Percentiles rank a stretch among this genome's conserved stretches.
Evolutionary conservation across 2,329 filamentous ascomycete species (phyloP).

Genomic region (Cercospora zeina): DNA sequence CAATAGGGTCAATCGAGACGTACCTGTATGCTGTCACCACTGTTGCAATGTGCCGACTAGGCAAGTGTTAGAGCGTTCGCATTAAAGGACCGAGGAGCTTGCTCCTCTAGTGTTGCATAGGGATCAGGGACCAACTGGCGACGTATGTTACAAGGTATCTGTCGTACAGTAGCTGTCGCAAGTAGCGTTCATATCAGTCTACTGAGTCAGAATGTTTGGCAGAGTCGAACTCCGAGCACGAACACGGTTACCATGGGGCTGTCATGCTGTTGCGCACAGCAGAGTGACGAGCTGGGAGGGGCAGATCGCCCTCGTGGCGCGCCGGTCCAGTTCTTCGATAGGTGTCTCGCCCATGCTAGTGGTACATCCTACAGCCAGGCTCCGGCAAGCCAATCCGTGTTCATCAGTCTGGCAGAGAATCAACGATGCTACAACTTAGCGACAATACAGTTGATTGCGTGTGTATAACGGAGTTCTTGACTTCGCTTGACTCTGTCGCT

Average conservation of each 20-base stretch:
- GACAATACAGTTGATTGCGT: background rate
- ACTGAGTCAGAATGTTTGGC: background rate
- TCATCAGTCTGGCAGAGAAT: background rate
- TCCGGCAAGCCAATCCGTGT: background rate
- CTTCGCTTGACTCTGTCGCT: constrained; percentile 9
- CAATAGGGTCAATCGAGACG: background rate
- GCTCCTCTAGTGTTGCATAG: background rate
- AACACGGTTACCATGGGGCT: background rate
- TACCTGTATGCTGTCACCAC: constrained; percentile 3
- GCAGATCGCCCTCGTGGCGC: background rate
- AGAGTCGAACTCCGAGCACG: background rate
- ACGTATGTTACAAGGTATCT: background rate
- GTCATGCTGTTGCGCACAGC: background rate
- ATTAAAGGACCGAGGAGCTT: background rate
- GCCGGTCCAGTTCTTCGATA: background rate
- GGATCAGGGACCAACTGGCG: background rate
- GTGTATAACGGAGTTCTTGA: background rate
- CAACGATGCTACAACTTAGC: background rate
- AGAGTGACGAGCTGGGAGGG: background rate
- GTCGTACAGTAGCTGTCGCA: background rate
- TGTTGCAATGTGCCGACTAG: background rate
- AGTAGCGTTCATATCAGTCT: background rate
- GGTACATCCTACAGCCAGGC: background rate
- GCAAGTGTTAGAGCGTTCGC: constrained; percentile 1
- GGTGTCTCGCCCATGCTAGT: background rate